Evolutionary conservation across 192 early-diverging fungal species (phyloP).

Genomic region (Coemansia sp.): DNA sequence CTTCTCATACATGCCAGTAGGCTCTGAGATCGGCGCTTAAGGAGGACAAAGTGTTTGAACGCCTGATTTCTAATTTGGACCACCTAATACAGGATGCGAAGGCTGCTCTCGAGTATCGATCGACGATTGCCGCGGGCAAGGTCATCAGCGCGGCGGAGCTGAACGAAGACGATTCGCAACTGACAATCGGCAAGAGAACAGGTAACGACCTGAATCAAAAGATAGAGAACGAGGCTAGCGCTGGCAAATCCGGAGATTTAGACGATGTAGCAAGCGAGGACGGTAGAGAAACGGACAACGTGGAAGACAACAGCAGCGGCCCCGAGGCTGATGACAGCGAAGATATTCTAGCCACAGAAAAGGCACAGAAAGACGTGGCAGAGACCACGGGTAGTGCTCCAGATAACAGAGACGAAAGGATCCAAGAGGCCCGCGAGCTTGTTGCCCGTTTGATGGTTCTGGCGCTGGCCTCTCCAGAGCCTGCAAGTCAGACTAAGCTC

Average conservation of each 20-base stretch:
- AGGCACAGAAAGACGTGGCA: slow-evolving; percentile 4
- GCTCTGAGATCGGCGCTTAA: slow-evolving; percentile 55
- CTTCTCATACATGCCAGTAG: slow-evolving; percentile 55
- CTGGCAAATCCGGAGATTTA: background rate
- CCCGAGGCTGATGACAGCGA: background rate
- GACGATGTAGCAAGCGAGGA: slow-evolving; percentile 11
- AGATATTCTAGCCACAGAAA: background rate
- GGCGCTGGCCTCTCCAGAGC: slow-evolving; percentile 39
- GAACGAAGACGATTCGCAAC: slow-evolving; percentile 45
- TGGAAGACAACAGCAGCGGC: slow-evolving; percentile 1
- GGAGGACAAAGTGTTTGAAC: slow-evolving; percentile 57
- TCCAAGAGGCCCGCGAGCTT: slow-evolving; percentile 52
- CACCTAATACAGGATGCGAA: slow-evolving; percentile 57
- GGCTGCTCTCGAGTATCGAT: slow-evolving; percentile 52
- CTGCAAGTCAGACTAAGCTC: slow-evolving; percentile 20
- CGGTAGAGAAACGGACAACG: background rate
- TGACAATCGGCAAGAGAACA: slow-evolving; percentile 24
- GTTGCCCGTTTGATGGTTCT: slow-evolving; percentile 52
- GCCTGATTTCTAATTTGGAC: slow-evolving; percentile 57
- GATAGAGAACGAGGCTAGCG: background rate
- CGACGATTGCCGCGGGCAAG: slow-evolving; percentile 51
- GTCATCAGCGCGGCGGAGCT: slow-evolving; percentile 52
- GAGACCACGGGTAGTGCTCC: background rate
- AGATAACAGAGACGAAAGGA: slow-evolving; percentile 10
- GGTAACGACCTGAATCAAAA: slow-evolving; percentile 6